These are phyloP conservation scores for Plantago ovata DNA, from an alignment of 257 asterid genomes.

Conservation along the genomic window DNA sequence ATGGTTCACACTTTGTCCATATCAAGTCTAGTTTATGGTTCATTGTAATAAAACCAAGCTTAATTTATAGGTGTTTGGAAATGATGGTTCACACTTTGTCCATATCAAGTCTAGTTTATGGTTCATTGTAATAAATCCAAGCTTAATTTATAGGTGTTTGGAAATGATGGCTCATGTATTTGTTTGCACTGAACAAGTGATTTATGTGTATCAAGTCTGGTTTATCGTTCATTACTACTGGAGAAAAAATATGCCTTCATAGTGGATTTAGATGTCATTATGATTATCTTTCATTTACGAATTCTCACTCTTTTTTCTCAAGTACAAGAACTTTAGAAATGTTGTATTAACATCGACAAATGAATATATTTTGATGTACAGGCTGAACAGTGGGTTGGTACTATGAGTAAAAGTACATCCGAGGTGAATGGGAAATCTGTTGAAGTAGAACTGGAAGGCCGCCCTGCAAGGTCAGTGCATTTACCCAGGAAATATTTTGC, in stretches of 20 bases:
- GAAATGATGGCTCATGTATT: no score
- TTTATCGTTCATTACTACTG: background rate
- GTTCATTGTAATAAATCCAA: no score
- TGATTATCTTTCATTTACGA: background rate
- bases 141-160: no score
- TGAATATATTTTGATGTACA: constrained; percentile 31
- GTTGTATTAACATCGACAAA: constrained; percentile 6
- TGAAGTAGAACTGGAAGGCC: constrained; percentile 58
- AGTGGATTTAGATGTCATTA: background rate
- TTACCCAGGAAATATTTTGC: constrained; percentile 9
- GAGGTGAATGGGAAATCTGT: constrained; percentile 23
- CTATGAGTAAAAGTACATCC: constrained; percentile 56
- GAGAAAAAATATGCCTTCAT: no score
- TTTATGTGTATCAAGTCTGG: no score
- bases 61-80: no score
- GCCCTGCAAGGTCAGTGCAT: constrained; percentile 66
- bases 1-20: no score
- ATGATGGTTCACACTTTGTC: no score
- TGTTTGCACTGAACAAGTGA: no score
- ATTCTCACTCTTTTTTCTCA: background rate
- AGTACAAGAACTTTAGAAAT: background rate
- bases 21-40: no score
- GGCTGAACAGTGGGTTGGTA: constrained; percentile 84
- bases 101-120: no score
- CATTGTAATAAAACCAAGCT: no score